A percentile compares a stretch with the other conserved stretches of the same genome.
Conservation (phyloP, 345 rosid species). For the Leavenworthia alabamica region DNA sequence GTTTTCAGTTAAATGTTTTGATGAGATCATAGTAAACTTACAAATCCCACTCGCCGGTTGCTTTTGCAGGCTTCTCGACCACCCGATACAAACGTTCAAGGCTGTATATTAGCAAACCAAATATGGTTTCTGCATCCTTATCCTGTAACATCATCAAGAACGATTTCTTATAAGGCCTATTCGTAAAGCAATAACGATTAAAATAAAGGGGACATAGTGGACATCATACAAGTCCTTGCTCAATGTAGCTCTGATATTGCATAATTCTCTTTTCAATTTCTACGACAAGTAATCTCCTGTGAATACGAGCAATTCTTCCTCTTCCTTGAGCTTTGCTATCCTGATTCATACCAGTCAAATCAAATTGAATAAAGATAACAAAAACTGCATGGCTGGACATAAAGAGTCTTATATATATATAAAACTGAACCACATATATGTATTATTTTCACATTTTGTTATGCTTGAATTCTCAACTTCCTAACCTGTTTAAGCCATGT, state of each 20-base stretch:
- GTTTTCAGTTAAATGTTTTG: constrained; percentile 1
- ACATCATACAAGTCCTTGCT: constrained; percentile 71
- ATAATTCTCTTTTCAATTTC: constrained; percentile 79
- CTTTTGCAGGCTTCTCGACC: constrained; percentile 64
- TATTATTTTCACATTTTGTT: constrained; percentile 3
- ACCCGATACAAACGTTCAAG: constrained; percentile 65
- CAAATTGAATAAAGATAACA: not conserved
- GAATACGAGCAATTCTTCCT: constrained; percentile 73
- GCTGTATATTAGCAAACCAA: constrained; percentile 65
- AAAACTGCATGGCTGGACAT: not conserved
- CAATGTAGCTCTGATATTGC: constrained; percentile 65
- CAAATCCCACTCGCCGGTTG: constrained; percentile 85
- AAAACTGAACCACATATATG: constrained; percentile 5
- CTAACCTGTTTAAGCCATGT: constrained; percentile 73
- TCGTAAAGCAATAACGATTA: not conserved
- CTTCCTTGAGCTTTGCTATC: constrained; percentile 88
- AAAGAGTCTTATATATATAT: constrained; percentile 1
- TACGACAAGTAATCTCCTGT: constrained; percentile 73
- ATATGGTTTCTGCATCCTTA: constrained; percentile 65
- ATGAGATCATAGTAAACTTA: constrained; percentile 32
- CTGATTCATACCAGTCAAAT: constrained; percentile 35
- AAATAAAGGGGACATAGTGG: not conserved
- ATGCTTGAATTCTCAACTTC: not conserved
- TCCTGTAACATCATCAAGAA: constrained; percentile 42
- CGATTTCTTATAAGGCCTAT: not conserved